Evolutionary conservation across 257 asterid genomes (phyloP).

Genomic region (Salvia miltiorrhiza): DNA sequence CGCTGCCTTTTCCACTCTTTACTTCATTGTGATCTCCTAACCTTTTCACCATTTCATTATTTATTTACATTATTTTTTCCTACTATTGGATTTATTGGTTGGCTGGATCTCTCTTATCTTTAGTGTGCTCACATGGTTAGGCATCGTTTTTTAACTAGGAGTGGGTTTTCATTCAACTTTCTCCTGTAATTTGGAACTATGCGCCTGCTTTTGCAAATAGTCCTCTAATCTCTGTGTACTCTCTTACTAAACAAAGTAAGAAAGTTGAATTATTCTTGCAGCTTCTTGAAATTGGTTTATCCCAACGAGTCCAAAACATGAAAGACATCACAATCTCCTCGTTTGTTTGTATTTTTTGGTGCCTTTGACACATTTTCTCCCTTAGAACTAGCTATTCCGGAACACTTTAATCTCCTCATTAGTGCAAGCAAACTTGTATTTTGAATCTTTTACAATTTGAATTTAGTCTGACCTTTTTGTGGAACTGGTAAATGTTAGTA

Average conservation of each 20-base stretch:
- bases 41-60: not conserved
- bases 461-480: not conserved
- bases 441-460: not conserved
- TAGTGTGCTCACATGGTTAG: conserved; percentile 3
- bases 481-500: conserved; percentile 18
- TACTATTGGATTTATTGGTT: conserved; percentile 5
- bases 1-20: conserved; percentile 91
- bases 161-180: not conserved
- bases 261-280: not conserved
- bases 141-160: too few species aligned
- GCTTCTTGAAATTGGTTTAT: not conserved
- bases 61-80: not conserved
- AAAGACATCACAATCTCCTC: not conserved
- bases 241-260: not conserved
- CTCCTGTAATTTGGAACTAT: not conserved
- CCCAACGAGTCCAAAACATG: not conserved
- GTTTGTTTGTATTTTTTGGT: not conserved
- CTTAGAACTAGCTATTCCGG: not conserved
- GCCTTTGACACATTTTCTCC: not conserved
- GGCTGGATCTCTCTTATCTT: not conserved
- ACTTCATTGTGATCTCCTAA: conserved; percentile 62
- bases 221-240: not conserved
- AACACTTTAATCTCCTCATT: not conserved
- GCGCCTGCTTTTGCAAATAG: not conserved
- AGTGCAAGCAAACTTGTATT: not conserved